Evolutionary conservation across 352 stramenopile genomes (phyloP).

Genomic region (Globisporangium nunn): DNA sequence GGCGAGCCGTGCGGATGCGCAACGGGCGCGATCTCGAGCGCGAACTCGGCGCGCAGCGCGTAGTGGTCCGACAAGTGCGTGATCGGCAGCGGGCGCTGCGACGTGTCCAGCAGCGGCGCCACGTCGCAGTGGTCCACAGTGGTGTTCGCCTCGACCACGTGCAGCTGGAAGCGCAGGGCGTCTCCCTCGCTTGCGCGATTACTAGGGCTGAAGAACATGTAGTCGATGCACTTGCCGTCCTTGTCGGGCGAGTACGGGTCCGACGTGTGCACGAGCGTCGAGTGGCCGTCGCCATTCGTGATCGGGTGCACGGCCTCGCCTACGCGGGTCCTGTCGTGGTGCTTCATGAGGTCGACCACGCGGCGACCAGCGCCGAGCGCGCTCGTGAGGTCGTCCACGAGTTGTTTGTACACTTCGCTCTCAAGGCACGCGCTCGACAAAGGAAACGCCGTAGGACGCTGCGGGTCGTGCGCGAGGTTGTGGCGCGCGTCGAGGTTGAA

Average conservation of each 20-base stretch:
- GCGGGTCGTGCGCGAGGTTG: constrained; percentile 40
- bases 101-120: constrained; percentile 6
- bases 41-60: constrained; percentile 44
- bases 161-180: constrained; percentile 32
- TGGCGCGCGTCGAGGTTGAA: constrained; percentile 80
- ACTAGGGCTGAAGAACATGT: constrained; percentile 67
- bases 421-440: constrained; percentile 38
- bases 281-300: constrained; percentile 78
- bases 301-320: constrained; percentile 51
- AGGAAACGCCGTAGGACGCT: constrained; percentile 5
- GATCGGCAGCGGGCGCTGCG: constrained; percentile 33
- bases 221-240: constrained; percentile 84
- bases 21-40: constrained; percentile 36
- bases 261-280: constrained; percentile 38
- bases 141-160: constrained; percentile 32
- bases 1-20: constrained; percentile 32
- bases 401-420: constrained; percentile 53
- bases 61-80: constrained; percentile 83
- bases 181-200: constrained; percentile 19
- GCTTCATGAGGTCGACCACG: constrained; percentile 70
- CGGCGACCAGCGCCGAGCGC: constrained; percentile 27
- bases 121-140: constrained; percentile 54
- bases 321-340: constrained; percentile 40
- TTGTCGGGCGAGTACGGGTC: constrained; percentile 39
- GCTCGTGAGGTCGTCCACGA: constrained; percentile 39